A percentile compares a stretch with the other conserved stretches of the same genome.
phyloP scores from a whole-genome alignment of 140 eudicot genomes.

The Flaveria floridana region DNA sequence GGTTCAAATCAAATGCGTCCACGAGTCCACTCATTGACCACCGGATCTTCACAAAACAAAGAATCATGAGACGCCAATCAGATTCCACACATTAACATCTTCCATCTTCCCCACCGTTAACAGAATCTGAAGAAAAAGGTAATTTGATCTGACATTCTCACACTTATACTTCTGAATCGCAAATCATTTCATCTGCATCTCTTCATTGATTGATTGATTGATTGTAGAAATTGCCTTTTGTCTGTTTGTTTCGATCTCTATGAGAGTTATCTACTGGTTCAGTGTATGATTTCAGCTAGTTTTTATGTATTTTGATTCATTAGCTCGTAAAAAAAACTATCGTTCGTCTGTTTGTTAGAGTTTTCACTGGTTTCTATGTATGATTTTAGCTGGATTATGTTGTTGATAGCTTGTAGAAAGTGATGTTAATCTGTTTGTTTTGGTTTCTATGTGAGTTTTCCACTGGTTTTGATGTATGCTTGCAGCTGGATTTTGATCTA shows the following conservation, averaged over 20 bases:
- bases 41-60: background rate
- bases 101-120: slow-evolving; percentile 25
- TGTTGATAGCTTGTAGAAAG: slow-evolving; percentile 1
- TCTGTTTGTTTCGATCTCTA: slow-evolving; percentile 22
- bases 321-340: slow-evolving; percentile 9
- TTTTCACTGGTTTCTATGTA: background rate
- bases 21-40: slow-evolving; percentile 28
- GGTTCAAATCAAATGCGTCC: slow-evolving; percentile 16
- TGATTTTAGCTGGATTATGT: background rate
- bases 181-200: background rate
- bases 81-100: slow-evolving; percentile 20
- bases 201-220: background rate
- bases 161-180: slow-evolving; percentile 12
- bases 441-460: slow-evolving; percentile 12
- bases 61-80: slow-evolving; percentile 18
- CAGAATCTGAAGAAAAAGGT: slow-evolving; percentile 19
- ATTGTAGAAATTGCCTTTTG: background rate
- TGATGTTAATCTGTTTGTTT: slow-evolving; percentile 1
- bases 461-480: slow-evolving; percentile 3
- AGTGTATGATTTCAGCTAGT: slow-evolving; percentile 12
- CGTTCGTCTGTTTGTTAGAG: background rate
- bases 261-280: slow-evolving; percentile 4
- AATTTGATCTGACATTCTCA: slow-evolving; percentile 4
- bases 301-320: background rate
- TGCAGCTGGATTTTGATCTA: slow-evolving; percentile 14